Evolutionary conservation across 192 early-diverging fungal species (phyloP), one percentile per base, ranked within the genome.

Genomic region (Podochytrium sp.): DNA sequence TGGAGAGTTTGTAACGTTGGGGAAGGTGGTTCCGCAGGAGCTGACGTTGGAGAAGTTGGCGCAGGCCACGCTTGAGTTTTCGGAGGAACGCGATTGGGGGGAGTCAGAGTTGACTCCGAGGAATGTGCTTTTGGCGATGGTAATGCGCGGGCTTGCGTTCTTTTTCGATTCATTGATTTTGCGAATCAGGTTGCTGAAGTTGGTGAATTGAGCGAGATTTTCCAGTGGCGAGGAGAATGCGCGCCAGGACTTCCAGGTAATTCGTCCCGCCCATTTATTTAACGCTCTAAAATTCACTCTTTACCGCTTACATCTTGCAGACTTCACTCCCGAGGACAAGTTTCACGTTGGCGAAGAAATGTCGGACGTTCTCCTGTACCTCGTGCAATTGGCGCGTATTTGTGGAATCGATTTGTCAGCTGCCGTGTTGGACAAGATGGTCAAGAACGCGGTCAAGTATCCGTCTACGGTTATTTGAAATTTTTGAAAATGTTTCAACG

Each of bases 281-380:
- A n/a, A n/a, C n/a, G n/a, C n/a, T n/a, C n/a, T n/a, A n/a, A n/a
- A n/a, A n/a, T n/a, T n/a, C n/a, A n/a, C n/a, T n/a, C n/a, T n/a
- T n/a, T n/a, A n/a, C n/a, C n/a, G n/a, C n/a, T 56, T 12, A 12
- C 27, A 12, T 56, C 16, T 56, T 25, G 16, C 30, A 60, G 58
- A 60, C 7, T 60, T 60, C 16, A 34, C 58, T 7, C 30, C 3
- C 3, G 5, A 60, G 10, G 58, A 60, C 7, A 32, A 38, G 7
- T 25, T 60, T 2, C 58, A 60, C 33, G 58, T 60, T 3, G 58
- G 58, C 14, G 58, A 60, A 34, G 58, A 60, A 60, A 60, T 60
- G 58, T 12, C 58, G 14, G 58, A 60, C 33, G 33, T 60, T 6
- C 33, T 60, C 10, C 20, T 60, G 29, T 60, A 60, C 35, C 33